These are phyloP conservation scores for Boletellus emodensis DNA, from an alignment of 768 basidiomycete species.

Conservation along the genomic window DNA sequence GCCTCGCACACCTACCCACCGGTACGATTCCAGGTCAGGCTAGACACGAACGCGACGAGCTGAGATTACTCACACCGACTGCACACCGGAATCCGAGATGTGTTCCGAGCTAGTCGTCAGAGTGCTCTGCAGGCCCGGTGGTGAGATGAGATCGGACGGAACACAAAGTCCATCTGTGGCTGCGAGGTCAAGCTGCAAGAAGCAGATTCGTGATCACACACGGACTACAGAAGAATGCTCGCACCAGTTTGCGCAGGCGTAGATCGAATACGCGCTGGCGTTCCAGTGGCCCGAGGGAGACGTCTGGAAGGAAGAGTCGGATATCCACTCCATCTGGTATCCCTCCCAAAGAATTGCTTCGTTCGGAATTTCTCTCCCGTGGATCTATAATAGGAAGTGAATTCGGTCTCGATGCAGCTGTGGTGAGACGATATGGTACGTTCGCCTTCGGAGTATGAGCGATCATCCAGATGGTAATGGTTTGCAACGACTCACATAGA, in stretches of 20 bases:
- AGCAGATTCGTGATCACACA: background rate
- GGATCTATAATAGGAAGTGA: too few species aligned
- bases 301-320: background rate
- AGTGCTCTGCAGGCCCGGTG: background rate
- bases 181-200: background rate
- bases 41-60: too few species aligned
- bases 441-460: background rate
- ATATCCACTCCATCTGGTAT: background rate
- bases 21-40: background rate
- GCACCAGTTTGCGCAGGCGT: background rate
- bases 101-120: background rate
- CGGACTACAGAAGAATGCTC: too few species aligned
- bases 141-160: background rate
- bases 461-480: background rate
- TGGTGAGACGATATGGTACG: too few species aligned
- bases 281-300: background rate
- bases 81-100: too few species aligned
- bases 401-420: too few species aligned
- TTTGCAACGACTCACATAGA: background rate
- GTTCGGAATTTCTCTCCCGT: too few species aligned
- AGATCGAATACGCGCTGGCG: background rate
- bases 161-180: background rate
- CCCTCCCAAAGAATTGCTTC: too few species aligned
- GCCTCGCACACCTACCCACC: background rate
- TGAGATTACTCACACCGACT: background rate